phyloP scores from a whole-genome alignment of 2,329 filamentous ascomycete genomes.

The Aureobasidium subglaciale region DNA sequence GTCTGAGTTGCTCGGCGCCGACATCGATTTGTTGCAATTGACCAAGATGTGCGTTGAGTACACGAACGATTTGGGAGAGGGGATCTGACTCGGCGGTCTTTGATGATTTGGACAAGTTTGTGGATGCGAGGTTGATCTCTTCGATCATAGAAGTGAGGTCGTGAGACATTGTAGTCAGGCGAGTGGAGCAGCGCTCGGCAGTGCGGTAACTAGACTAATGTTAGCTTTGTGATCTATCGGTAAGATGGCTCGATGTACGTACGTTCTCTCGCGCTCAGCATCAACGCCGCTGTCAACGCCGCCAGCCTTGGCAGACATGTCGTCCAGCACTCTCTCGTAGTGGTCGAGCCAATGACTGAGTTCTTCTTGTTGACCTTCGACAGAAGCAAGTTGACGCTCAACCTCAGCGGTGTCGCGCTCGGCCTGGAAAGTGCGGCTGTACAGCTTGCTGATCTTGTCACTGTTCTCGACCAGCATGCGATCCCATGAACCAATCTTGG shows the following conservation, averaged over 20 bases:
- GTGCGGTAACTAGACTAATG: constrained; percentile 60
- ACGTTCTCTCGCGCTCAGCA: constrained; percentile 90
- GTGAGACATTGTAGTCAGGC: constrained; percentile 87
- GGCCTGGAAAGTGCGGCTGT: constrained; percentile 85
- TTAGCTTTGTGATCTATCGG: constrained; percentile 21
- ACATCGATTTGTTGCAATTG: constrained; percentile 92
- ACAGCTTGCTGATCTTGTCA: constrained; percentile 89
- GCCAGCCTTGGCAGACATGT: constrained; percentile 65
- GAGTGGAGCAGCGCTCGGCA: constrained; percentile 85
- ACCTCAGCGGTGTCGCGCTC: constrained; percentile 90
- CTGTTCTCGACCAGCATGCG: constrained; percentile 86
- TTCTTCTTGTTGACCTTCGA: constrained; percentile 91
- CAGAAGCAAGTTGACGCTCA: constrained; percentile 79
- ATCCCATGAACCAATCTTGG: constrained; percentile 85
- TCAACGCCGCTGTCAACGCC: constrained; percentile 75
- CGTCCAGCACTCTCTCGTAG: constrained; percentile 87
- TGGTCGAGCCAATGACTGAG: constrained; percentile 79
- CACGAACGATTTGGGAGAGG: constrained; percentile 90
- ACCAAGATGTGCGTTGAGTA: constrained; percentile 85
- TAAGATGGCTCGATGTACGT: constrained; percentile 27
- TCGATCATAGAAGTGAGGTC: constrained; percentile 95
- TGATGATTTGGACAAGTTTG: constrained; percentile 77
- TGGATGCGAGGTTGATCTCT: constrained; percentile 92
- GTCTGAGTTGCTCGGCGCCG: constrained; percentile 71
- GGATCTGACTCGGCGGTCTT: constrained; percentile 49